phyloP scores from a whole-genome alignment of 1,284 basidiomycete genomes.

The Ustilago curta region DNA sequence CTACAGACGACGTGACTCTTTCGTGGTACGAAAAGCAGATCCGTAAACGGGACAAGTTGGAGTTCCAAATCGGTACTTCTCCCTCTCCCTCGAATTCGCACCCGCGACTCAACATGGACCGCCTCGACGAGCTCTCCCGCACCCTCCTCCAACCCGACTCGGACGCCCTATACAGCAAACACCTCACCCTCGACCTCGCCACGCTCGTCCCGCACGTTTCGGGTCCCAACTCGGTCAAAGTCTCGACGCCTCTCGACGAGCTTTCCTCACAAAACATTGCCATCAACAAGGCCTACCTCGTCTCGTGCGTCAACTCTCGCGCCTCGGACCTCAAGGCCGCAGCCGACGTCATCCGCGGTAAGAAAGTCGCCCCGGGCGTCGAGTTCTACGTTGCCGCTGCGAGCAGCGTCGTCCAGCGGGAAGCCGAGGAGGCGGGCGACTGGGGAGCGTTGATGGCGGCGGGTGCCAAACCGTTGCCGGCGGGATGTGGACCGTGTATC shows the following conservation, averaged over 20 bases:
- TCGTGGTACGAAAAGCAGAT: slow-evolving; percentile 89
- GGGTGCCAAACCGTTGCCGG: slow-evolving; percentile 90
- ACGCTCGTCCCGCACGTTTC: slow-evolving; percentile 95
- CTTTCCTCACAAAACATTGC: slow-evolving; percentile 81
- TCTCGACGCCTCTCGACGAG: slow-evolving; percentile 87
- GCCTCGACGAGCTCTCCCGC: slow-evolving; percentile 76
- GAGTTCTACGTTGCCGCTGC: slow-evolving; percentile 98
- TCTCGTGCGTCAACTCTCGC: slow-evolving; percentile 97
- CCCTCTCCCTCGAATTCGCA: slow-evolving; percentile 76
- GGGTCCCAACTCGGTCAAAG: slow-evolving; percentile 96
- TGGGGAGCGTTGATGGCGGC: slow-evolving; percentile 88
- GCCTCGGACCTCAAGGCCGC: slow-evolving; percentile 94
- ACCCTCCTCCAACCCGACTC: slow-evolving; percentile 79
- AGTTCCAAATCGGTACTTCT: slow-evolving; percentile 75
- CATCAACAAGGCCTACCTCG: slow-evolving; percentile 98
- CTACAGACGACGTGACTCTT: slow-evolving; percentile 84
- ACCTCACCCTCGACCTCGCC: slow-evolving; percentile 90
- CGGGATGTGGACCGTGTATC: slow-evolving; percentile 98
- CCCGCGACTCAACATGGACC: slow-evolving; percentile 83
- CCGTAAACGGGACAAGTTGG: slow-evolving; percentile 81
- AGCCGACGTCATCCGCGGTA: slow-evolving; percentile 85
- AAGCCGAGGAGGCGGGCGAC: slow-evolving; percentile 85
- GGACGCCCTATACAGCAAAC: slow-evolving; percentile 85
- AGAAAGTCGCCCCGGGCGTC: slow-evolving; percentile 84
- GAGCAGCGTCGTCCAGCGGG: slow-evolving; percentile 88